Base-by-base conservation (phyloP, 164 flowering plant genomes). In the Paratinospora sagittata region DNA sequence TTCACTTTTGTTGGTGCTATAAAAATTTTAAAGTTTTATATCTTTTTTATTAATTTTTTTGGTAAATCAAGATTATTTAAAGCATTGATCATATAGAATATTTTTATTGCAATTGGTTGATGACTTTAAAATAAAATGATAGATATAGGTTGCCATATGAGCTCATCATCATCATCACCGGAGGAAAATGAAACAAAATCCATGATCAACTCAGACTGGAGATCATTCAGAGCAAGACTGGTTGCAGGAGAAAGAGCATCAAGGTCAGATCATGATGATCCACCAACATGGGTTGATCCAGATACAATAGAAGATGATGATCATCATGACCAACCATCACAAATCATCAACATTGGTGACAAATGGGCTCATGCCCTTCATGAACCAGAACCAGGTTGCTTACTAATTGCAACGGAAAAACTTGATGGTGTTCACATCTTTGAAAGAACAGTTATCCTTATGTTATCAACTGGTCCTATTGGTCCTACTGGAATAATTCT, bases 341-440 rank as follows among this genome's bases (percentile, higher is more conserved):
- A 52, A 11, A 65, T 77, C 62, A 23, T 63, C 61, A 27, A 65
- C 0, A 70, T 86, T 4, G 85, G 85, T 0, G 80, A 85, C 49
- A 86, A 83, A 68, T 92, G 98, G 98, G 95, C 84, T 19, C 99
- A 95, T 75, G 64, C 67, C 8, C 81, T 95, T 57, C 88, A 85
- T 62, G 90, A 87, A 76, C 99, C 95, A 0, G 99, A 95, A 67
- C 82, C 76, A 67, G 99, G 98, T 6, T 91, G 98, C 84, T 63
- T 95, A 6, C 88, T 95, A 7, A 83, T 95, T 0, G 98, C 99
- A 9, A 90, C 96, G 0, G 88, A 92, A 49, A 91, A 88, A 86
- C 97, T 95, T 0, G 93, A 95, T 45, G 99, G 99, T 27, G 97
- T 88, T 73, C 94, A 95, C 86, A 90, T 92, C 5, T 95, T 95